Evolutionary conservation across 352 stramenopile genomes (phyloP).

Genomic region (Phytophthora constricta): DNA sequence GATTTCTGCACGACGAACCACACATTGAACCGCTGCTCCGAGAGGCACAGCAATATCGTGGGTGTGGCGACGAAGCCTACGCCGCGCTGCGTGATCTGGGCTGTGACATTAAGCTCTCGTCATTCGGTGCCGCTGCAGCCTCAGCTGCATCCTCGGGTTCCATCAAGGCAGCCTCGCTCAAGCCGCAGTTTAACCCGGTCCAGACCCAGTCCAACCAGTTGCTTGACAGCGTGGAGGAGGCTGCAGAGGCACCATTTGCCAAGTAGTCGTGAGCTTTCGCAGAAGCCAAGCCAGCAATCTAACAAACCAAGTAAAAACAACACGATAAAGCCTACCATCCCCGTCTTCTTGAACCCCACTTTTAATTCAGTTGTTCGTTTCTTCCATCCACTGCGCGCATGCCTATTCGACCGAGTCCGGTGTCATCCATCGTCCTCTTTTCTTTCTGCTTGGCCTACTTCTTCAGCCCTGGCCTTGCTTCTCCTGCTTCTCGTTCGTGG

Average conservation of each 20-base stretch:
- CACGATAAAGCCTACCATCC: not conserved
- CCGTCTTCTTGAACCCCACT: not conserved
- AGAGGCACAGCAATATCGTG: constrained; percentile 63
- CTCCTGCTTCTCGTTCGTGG: constrained; percentile 15
- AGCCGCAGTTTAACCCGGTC: constrained; percentile 71
- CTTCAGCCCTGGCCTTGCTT: constrained; percentile 10
- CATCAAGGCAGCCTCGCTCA: constrained; percentile 24
- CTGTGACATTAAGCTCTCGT: constrained; percentile 72
- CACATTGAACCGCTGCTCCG: constrained; percentile 70
- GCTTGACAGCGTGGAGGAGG: constrained; percentile 55
- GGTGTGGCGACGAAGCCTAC: constrained; percentile 82
- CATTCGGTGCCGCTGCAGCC: constrained; percentile 45
- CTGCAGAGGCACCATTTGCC: constrained; percentile 59
- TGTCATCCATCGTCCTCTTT: constrained; percentile 8
- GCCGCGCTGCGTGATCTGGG: constrained; percentile 76
- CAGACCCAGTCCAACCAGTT: constrained; percentile 67
- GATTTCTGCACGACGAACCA: constrained; percentile 71
- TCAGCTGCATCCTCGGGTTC: constrained; percentile 26
- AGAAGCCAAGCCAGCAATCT: not conserved
- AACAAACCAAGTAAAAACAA: not conserved
- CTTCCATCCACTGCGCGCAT: constrained; percentile 10
- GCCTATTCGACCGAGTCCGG: constrained; percentile 15
- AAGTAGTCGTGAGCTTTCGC: too few species aligned
- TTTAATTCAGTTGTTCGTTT: constrained; percentile 24
- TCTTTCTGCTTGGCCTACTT: constrained; percentile 22